Conservation (phyloP, 2,329 filamentous ascomycete genomes). For the Aspergillus sp. region DNA sequence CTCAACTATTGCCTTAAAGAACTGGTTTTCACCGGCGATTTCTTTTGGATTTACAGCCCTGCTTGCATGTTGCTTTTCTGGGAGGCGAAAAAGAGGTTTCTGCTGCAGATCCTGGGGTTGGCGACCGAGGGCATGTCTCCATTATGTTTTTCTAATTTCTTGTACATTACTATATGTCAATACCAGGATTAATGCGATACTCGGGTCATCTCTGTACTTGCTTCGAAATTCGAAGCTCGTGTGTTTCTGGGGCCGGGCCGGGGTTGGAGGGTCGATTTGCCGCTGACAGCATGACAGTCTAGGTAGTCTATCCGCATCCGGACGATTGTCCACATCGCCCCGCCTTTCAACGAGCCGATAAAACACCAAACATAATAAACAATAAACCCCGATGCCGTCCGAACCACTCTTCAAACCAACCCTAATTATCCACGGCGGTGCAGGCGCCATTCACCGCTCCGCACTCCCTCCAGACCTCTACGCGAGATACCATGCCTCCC, state of each 20-base stretch:
- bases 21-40: slow-evolving; percentile 35
- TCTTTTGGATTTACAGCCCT: slow-evolving; percentile 31
- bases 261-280: slow-evolving; percentile 1
- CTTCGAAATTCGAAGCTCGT: background rate
- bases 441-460: slow-evolving; percentile 68
- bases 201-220: slow-evolving; percentile 9
- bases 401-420: slow-evolving; percentile 53
- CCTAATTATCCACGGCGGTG: slow-evolving; percentile 73
- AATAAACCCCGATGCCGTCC: background rate
- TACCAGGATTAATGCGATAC: slow-evolving; percentile 36
- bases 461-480: slow-evolving; percentile 65
- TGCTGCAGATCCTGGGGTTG: slow-evolving; percentile 14
- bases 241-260: background rate
- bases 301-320: background rate
- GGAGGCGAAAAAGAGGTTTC: slow-evolving; percentile 25
- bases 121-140: slow-evolving; percentile 18
- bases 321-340: background rate
- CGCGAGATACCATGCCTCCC: slow-evolving; percentile 61
- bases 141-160: slow-evolving; percentile 26
- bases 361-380: background rate
- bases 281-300: slow-evolving; percentile 9
- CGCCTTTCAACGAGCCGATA: background rate
- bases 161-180: slow-evolving; percentile 42
- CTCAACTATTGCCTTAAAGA: slow-evolving; percentile 31
- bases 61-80: slow-evolving; percentile 25